Conservation (phyloP, 306 rosid genomes). For the Styphnolobium japonicum region DNA sequence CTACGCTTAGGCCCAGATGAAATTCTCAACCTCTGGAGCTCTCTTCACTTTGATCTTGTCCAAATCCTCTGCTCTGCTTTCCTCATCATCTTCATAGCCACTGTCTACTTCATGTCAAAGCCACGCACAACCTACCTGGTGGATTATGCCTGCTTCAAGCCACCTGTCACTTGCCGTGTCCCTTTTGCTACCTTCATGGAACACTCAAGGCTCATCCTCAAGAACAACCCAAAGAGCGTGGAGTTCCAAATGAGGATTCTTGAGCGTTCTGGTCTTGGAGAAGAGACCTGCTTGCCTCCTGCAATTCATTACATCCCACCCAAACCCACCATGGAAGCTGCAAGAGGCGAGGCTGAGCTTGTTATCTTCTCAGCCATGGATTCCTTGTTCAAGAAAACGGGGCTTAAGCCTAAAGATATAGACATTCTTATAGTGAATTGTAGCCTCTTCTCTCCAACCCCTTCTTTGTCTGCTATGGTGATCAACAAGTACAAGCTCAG, state of each 20-base stretch:
- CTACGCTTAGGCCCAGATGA: conserved; percentile 66
- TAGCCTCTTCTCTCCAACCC: conserved; percentile 81
- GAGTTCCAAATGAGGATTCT: conserved; percentile 82
- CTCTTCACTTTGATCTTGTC: conserved; percentile 53
- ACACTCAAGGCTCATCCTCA: conserved; percentile 64
- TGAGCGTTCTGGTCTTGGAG: conserved; percentile 76
- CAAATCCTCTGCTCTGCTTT: conserved; percentile 60
- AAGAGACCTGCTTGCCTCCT: conserved; percentile 68
- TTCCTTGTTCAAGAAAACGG: conserved; percentile 45
- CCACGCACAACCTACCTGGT: conserved; percentile 69
- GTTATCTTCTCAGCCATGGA: conserved; percentile 81
- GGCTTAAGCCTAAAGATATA: conserved; percentile 67
- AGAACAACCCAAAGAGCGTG: conserved; percentile 70
- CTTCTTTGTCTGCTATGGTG: conserved; percentile 80
- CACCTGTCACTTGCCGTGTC: conserved; percentile 74
- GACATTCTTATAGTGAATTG: conserved; percentile 77
- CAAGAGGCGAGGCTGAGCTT: conserved; percentile 70
- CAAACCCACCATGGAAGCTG: conserved; percentile 65
- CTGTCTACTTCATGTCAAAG: conserved; percentile 70
- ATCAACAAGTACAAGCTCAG: conserved; percentile 77
- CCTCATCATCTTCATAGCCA: conserved; percentile 55
- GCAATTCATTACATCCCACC: conserved; percentile 86
- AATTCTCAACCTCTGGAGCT: conserved; percentile 46
- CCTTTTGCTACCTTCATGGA: conserved; percentile 94
- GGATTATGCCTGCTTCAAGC: conserved; percentile 79